phyloP scores from a whole-genome alignment of 1,284 basidiomycete genomes.

The Ustilago cynodontis region DNA sequence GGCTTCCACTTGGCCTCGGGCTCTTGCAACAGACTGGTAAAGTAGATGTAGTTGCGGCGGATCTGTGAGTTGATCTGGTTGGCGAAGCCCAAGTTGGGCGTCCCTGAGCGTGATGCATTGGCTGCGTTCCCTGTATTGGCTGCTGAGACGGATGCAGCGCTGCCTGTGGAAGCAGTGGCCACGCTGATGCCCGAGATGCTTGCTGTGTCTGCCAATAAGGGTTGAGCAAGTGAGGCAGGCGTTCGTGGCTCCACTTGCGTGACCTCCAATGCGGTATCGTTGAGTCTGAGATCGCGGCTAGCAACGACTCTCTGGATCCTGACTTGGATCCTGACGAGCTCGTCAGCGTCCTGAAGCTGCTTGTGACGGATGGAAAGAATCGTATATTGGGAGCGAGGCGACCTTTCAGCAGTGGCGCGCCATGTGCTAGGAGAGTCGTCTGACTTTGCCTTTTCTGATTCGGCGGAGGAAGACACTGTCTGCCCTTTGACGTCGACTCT shows the following conservation, averaged over 20 bases:
- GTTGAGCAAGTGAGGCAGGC: slow-evolving; percentile 27
- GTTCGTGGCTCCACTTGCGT: slow-evolving; percentile 31
- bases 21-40: slow-evolving; percentile 95
- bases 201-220: slow-evolving; percentile 52
- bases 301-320: slow-evolving; percentile 59
- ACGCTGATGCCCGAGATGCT: slow-evolving; percentile 57
- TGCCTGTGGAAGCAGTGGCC: slow-evolving; percentile 47
- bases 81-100: slow-evolving; percentile 41
- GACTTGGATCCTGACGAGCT: slow-evolving; percentile 49
- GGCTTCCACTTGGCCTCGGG: slow-evolving; percentile 96
- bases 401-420: slow-evolving; percentile 71
- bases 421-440: slow-evolving; percentile 79
- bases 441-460: slow-evolving; percentile 12
- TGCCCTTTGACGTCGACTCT: slow-evolving; percentile 72
- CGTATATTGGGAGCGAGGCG: slow-evolving; percentile 23
- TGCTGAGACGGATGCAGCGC: slow-evolving; percentile 27
- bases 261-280: slow-evolving; percentile 45
- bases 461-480: not conserved
- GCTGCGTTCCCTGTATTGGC: slow-evolving; percentile 18
- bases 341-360: slow-evolving; percentile 36
- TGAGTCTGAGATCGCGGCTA: slow-evolving; percentile 54
- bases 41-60: slow-evolving; percentile 93
- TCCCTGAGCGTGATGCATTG: slow-evolving; percentile 76
- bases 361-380: slow-evolving; percentile 38
- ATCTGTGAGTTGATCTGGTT: slow-evolving; percentile 80